Conservation (phyloP, 129 eudicot genomes). For the Scalesia atractyloides region DNA sequence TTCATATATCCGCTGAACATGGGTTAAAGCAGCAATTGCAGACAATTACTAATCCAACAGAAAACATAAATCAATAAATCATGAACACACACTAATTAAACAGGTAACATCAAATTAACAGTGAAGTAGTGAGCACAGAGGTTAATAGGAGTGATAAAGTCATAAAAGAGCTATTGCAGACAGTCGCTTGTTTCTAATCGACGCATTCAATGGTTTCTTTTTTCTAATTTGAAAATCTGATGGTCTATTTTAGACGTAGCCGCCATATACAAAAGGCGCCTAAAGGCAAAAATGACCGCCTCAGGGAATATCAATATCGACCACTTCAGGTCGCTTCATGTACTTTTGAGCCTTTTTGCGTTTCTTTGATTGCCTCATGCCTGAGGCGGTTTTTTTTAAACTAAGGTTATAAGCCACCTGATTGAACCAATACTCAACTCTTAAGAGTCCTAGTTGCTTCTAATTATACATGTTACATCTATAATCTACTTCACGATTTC, state of each 20-base stretch:
- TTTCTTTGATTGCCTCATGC: background rate
- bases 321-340: conserved; percentile 6
- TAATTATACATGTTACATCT: background rate
- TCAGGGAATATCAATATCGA: background rate
- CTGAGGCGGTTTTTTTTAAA: background rate
- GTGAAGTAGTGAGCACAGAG: no score
- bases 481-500: no score
- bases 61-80: no score
- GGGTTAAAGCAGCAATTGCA: no score
- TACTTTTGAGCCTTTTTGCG: background rate
- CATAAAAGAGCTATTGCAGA: background rate
- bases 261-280: background rate
- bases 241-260: background rate
- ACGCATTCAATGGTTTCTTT: background rate
- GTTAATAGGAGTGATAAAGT: background rate
- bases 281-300: background rate
- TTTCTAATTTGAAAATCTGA: background rate
- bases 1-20: background rate
- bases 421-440: background rate
- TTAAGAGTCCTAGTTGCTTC: background rate
- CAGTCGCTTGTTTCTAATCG: background rate
- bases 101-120: no score
- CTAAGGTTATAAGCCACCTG: background rate
- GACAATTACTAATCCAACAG: no score
- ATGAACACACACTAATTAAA: no score